A percentile compares a stretch with the other conserved stretches of the same genome.
Conservation (phyloP, 345 rosid genomes). For the Firmiana major region DNA sequence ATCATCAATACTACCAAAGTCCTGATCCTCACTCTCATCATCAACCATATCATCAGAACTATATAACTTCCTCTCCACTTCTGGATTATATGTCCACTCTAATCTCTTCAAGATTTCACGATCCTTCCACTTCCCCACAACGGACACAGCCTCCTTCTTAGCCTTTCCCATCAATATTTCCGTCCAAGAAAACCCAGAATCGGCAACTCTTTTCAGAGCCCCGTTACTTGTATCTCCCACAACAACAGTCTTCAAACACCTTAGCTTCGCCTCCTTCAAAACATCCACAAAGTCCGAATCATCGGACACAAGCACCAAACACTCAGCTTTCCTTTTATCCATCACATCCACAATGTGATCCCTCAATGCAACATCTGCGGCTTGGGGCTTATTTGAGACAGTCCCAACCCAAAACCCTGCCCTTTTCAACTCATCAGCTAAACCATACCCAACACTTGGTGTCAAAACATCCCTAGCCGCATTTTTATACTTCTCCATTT, state of each 20-base stretch:
- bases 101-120: constrained; percentile 57
- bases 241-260: constrained; percentile 76
- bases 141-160: constrained; percentile 71
- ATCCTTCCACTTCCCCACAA: constrained; percentile 72
- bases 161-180: constrained; percentile 85
- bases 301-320: constrained; percentile 79
- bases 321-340: constrained; percentile 68
- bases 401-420: constrained; percentile 69
- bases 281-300: constrained; percentile 70
- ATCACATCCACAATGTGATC: constrained; percentile 67
- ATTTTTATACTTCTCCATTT: constrained; percentile 74
- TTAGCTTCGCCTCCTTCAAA: constrained; percentile 62
- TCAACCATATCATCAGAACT: constrained; percentile 25
- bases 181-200: constrained; percentile 73
- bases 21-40: constrained; percentile 22
- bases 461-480: constrained; percentile 52
- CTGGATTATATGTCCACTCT: constrained; percentile 78
- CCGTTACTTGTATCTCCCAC: constrained; percentile 73
- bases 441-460: constrained; percentile 65
- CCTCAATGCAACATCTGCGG: constrained; percentile 65
- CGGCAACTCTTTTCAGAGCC: constrained; percentile 68
- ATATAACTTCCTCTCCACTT: constrained; percentile 29
- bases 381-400: constrained; percentile 72
- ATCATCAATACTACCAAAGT: constrained; percentile 21
- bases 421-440: constrained; percentile 67